Evolutionary conservation across 192 early-diverging fungal genomes (phyloP), one percentile per base, ranked within the genome.

Genomic region (Coemansia asiatica): DNA sequence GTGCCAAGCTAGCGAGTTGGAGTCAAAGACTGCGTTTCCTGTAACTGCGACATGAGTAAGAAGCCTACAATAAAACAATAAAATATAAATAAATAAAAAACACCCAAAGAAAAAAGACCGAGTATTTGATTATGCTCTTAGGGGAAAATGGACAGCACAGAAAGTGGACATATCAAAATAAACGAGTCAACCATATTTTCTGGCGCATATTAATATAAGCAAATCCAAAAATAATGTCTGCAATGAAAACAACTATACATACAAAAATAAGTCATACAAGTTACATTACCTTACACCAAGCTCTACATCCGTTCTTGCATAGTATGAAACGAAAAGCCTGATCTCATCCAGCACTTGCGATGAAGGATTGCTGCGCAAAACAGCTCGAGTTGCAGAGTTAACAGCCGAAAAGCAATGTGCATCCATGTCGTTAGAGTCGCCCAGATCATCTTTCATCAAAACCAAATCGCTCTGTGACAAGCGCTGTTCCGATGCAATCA

Each of bases 261-360:
- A 36, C 35, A 4, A 36, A 13, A 55, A 36, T 7, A 36, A 36
- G 35, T 36, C 10, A 36, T 36, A 36, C 35, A 10, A 36, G 35
- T n/a, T 36, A 69, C 57, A 78, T 61, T 78, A 78, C 75, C 75
- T 78, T 46, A 78, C 38, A 33, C 62, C 68, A 27, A 72, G 61
- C 46, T 72, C 75, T 15, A 66, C 44, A 48, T 78, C 71, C 19
- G 53, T 19, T 19, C 55, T 46, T 9, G 62, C 66, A 5, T 28
- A 8, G 1, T 64, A 21, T 18, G 63, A 44, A 3, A 72, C 26
- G 29, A 68, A 72, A 18, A 28, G 23, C 0, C 31, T 47, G 18
- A 78, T 59, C 6, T 69, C 66, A 3, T 21, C 26, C 9, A 72
- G 57, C 4, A 66, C 64, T 10, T 22, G 35, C 10, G 40, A 35